Conservation (phyloP, 371 early-diverging fungal genomes). For the Funneliformis caledonium region DNA sequence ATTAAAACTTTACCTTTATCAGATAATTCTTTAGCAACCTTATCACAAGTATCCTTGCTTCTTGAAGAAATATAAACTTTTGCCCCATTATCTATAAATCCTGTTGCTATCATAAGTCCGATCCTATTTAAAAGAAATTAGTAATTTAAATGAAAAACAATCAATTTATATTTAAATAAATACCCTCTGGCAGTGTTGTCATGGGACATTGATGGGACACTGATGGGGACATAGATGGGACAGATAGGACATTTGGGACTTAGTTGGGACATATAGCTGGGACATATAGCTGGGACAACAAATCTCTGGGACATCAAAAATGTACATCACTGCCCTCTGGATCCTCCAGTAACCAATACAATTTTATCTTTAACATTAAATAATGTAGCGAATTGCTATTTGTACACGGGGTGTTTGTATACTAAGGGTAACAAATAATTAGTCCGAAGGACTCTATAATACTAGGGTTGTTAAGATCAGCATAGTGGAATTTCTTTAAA, state of each 20-base stretch:
- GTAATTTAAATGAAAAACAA: slow-evolving; percentile 55
- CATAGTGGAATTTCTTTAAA: too few relatives aligned
- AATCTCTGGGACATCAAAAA: too few relatives aligned
- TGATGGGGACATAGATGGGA: too few relatives aligned
- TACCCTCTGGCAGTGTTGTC: slow-evolving; percentile 62
- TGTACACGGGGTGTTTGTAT: too few relatives aligned
- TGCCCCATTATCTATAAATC: slow-evolving; percentile 77
- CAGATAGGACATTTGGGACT: too few relatives aligned
- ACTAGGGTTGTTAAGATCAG: too few relatives aligned
- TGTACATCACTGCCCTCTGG: too few relatives aligned
- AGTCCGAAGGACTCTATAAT: too few relatives aligned
- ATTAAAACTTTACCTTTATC: slow-evolving; percentile 31
- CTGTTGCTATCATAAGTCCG: slow-evolving; percentile 78
- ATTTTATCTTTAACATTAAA: slow-evolving; percentile 87
- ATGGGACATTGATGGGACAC: too few relatives aligned
- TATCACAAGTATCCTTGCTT: slow-evolving; percentile 1
- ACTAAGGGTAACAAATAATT: too few relatives aligned
- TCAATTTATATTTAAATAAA: not conserved
- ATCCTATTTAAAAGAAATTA: slow-evolving; percentile 45
- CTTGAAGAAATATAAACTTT: slow-evolving; percentile 80
- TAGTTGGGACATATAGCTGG: too few relatives aligned
- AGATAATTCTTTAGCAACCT: slow-evolving; percentile 64
- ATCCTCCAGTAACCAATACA: slow-evolving; percentile 91
- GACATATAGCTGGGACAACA: too few relatives aligned
- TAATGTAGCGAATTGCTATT: slow-evolving; percentile 41